Evolutionary conservation across 2,329 filamentous ascomycete species (phyloP).

Genomic region (Trichoderma koningiopsis): DNA sequence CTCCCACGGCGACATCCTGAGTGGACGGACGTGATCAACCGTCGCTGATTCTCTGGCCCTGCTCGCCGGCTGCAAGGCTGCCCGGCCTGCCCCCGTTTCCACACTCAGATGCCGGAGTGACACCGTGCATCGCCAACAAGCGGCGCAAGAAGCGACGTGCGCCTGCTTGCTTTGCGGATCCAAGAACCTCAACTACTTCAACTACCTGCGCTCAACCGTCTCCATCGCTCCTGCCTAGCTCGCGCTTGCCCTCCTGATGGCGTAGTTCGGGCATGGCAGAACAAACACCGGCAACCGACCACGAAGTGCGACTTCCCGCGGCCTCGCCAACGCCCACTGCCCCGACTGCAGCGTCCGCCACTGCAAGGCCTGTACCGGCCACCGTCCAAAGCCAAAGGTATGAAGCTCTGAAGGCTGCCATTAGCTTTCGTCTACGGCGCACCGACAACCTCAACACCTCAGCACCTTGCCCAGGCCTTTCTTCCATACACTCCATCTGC

Average conservation of each 20-base stretch:
- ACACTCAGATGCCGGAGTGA: constrained; percentile 18
- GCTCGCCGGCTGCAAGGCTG: neutral
- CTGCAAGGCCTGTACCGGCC: constrained; percentile 31
- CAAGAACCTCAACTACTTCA: neutral
- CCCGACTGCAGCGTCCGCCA: constrained; percentile 27
- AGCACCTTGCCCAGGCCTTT: constrained; percentile 4
- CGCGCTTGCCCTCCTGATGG: constrained; percentile 57
- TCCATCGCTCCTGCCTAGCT: constrained; percentile 29
- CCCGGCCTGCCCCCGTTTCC: neutral
- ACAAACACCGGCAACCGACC: constrained; percentile 59
- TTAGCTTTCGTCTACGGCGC: neutral
- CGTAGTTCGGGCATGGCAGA: constrained; percentile 68
- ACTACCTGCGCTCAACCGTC: neutral
- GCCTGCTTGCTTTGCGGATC: constrained; percentile 23
- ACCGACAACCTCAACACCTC: neutral
- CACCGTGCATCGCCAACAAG: constrained; percentile 23
- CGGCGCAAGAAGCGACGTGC: constrained; percentile 22
- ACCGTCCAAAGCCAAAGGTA: constrained; percentile 35
- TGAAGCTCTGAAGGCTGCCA: constrained; percentile 1
- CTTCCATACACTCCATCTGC: constrained; percentile 20
- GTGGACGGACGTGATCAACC: neutral
- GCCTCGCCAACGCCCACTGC: constrained; percentile 39
- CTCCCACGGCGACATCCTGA: constrained; percentile 1
- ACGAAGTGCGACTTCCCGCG: constrained; percentile 57
- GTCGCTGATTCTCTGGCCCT: neutral